Evolutionary conservation across 805 yeast species (phyloP), one percentile per base, ranked within the genome.

Genomic region (Kuraishia capsulata): DNA sequence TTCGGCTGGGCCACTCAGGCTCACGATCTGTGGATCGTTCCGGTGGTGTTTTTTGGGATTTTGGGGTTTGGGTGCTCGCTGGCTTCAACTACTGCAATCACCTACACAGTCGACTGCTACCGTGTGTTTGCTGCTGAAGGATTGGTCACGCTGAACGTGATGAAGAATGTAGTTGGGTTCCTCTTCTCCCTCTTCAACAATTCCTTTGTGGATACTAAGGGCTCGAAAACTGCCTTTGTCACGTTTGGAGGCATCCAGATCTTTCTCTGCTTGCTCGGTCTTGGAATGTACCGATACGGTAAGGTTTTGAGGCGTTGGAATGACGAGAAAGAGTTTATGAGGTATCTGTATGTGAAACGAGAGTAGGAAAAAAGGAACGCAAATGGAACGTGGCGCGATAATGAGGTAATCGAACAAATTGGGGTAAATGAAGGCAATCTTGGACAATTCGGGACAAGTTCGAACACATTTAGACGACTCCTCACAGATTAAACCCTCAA

Each of bases 1-100:
- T 77, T 71, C 49, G 83, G 83, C 4, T 76, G 82, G 81, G 61
- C 79, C 2, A 53, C 76, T 0, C 53, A 61, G 18, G 61, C 52
- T 4, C 47, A 59, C 14, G 76, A 73, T 46, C 44, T 53, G 6
- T 73, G 81, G 82, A 59, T 71, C 38, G 81, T 71, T 1, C 81
- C 81, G 2, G 65, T 77, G 2, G 50, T 76, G 0, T 73, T 76
- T 49, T 64, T 76, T 45, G 80, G 77, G 0, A 56, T 74, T 32
- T 57, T 75, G 25, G 70, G 78, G 16, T 77, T 76, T 54, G 83
- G 82, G 5, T 70, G 78, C 42, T 69, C 78, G 2, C 58, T 77
- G 45, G 78, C 78, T 2, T 71, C 79, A 20, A 76, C 82, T 5
- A 71, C 78, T 1, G 74, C 78, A 21, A 76, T 76, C 42, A 75